Percentiles rank a stretch among this genome's conserved stretches.
These are phyloP conservation scores for Sporobolomyces phaffii DNA, from an alignment of 768 basidiomycete genomes.

Conservation along the genomic window DNA sequence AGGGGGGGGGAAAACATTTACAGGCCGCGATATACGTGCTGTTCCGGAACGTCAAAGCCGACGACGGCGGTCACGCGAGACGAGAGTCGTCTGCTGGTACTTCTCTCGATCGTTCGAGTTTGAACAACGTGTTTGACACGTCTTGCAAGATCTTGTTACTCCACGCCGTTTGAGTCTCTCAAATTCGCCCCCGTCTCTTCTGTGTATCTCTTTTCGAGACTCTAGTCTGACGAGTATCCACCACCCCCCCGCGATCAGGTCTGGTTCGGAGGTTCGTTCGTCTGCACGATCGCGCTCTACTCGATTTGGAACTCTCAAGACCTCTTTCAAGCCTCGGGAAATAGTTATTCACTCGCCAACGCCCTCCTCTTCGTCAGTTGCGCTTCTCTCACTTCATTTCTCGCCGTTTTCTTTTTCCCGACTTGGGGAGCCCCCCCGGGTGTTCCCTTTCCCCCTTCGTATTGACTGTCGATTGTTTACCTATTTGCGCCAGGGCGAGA, in stretches of 20 bases:
- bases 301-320: slow-evolving; percentile 14
- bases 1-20: too few species aligned
- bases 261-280: neutral
- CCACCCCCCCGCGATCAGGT: too few species aligned
- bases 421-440: too few species aligned
- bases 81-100: too few species aligned
- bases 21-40: neutral
- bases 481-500: neutral
- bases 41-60: neutral
- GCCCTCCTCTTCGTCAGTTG: neutral
- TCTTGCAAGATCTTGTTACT: neutral
- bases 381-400: neutral
- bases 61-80: too few species aligned
- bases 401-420: neutral
- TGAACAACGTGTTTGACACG: too few species aligned
- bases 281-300: slow-evolving; percentile 2
- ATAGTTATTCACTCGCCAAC: neutral
- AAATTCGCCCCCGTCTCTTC: neutral
- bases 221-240: too few species aligned
- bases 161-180: too few species aligned
- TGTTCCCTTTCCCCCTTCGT: too few species aligned
- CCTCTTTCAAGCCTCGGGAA: neutral
- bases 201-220: too few species aligned
- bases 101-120: too few species aligned
- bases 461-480: too few species aligned